Evolutionary conservation across 2,329 filamentous ascomycete species (phyloP).

Genomic region (Aspergillus bombycis): DNA sequence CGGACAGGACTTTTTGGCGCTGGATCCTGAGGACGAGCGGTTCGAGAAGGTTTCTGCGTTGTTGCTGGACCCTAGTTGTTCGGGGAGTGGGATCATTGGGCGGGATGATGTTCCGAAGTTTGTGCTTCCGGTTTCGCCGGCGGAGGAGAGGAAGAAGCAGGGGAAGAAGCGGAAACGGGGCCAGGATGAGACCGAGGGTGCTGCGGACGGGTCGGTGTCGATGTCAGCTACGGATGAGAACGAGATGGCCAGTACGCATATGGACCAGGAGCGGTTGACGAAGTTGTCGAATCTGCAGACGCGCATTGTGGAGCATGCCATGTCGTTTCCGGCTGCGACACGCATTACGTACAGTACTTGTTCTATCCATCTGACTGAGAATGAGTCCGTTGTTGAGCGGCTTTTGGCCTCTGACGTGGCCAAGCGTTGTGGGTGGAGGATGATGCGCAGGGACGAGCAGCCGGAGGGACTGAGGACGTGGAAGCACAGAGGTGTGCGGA

Average conservation of each 20-base stretch:
- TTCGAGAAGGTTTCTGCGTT: constrained; percentile 76
- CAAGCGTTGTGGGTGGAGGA: constrained; percentile 70
- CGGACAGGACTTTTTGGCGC: constrained; percentile 79
- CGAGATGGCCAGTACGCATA: constrained; percentile 40
- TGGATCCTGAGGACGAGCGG: constrained; percentile 65
- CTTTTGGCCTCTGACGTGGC: constrained; percentile 72
- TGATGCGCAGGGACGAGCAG: constrained; percentile 73
- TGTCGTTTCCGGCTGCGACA: constrained; percentile 73
- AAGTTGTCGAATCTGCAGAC: constrained; percentile 83
- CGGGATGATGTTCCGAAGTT: constrained; percentile 76
- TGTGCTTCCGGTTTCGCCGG: constrained; percentile 55
- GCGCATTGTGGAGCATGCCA: constrained; percentile 78
- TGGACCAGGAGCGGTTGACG: constrained; percentile 65
- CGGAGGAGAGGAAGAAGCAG: constrained; percentile 20
- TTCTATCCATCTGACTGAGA: constrained; percentile 83
- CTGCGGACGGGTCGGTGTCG: background rate
- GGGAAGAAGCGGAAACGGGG: constrained; percentile 51
- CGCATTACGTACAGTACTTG: constrained; percentile 93
- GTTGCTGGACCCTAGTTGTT: constrained; percentile 91
- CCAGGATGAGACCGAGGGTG: constrained; percentile 16
- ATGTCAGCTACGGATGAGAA: constrained; percentile 40
- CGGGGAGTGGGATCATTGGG: constrained; percentile 90
- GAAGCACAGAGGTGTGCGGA: constrained; percentile 65
- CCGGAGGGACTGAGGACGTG: constrained; percentile 75
- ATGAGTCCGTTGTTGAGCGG: constrained; percentile 78